Percentiles rank a stretch among this genome's conserved stretches.
Conservation (phyloP, 768 basidiomycete genomes). For the Tricholoma saponaceum region DNA sequence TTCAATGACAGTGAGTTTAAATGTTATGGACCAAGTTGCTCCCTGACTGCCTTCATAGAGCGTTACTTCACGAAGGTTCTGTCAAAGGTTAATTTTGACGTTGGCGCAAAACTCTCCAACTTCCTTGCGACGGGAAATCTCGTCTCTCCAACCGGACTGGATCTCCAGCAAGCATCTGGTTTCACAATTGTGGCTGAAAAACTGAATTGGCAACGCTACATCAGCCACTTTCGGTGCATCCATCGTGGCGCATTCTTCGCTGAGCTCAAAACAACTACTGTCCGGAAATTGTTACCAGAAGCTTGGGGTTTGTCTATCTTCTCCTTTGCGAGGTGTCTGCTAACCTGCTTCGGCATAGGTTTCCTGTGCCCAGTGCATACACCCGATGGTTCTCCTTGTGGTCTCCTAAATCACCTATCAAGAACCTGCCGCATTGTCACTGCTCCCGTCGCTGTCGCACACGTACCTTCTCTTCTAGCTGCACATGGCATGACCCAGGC, state of each 20-base stretch:
- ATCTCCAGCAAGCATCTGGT: slow-evolving; percentile 96
- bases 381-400: slow-evolving; percentile 96
- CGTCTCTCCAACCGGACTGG: slow-evolving; percentile 90
- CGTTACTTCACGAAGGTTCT: slow-evolving; percentile 77
- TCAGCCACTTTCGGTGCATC: slow-evolving; percentile 96
- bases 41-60: slow-evolving; percentile 37
- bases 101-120: slow-evolving; percentile 85
- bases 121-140: slow-evolving; percentile 98
- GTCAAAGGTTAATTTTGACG: slow-evolving; percentile 81
- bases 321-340: neutral
- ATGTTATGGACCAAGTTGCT: neutral
- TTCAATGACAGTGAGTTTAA: slow-evolving; percentile 75
- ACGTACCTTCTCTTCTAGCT: slow-evolving; percentile 78
- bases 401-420: slow-evolving; percentile 94
- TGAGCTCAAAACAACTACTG: slow-evolving; percentile 96
- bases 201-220: slow-evolving; percentile 97
- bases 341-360: slow-evolving; percentile 39
- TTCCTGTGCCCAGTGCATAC: slow-evolving; percentile 99
- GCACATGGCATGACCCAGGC: slow-evolving; percentile 94
- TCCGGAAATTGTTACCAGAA: slow-evolving; percentile 94
- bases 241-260: slow-evolving; percentile 99
- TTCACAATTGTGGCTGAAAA: slow-evolving; percentile 99
- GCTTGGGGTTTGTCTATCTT: slow-evolving; percentile 75
- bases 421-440: slow-evolving; percentile 92
- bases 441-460: slow-evolving; percentile 62